These are phyloP conservation scores for Cladosporium oxysporum DNA, from an alignment of 2,329 filamentous ascomycete genomes.

Conservation along the genomic window DNA sequence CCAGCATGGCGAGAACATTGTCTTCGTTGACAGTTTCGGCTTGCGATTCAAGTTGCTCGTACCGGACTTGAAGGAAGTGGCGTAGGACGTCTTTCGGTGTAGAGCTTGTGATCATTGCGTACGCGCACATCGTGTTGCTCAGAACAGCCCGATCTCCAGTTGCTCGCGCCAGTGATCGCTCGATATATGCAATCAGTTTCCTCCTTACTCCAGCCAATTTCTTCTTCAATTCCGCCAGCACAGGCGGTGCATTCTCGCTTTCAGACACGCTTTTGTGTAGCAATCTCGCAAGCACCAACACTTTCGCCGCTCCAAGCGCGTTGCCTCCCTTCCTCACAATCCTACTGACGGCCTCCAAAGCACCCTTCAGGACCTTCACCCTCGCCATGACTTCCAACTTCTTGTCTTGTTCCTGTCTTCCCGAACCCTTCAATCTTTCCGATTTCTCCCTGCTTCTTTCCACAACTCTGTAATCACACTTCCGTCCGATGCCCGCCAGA, in stretches of 20 bases:
- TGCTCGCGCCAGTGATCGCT: conserved; percentile 49
- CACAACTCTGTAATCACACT: conserved; percentile 73
- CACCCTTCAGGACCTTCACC: conserved; percentile 55
- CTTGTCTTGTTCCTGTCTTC: conserved; percentile 19
- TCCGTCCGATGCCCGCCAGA: conserved; percentile 70
- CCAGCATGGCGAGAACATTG: conserved; percentile 65
- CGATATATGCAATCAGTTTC: conserved; percentile 65
- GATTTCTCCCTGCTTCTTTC: conserved; percentile 46
- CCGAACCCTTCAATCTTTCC: conserved; percentile 3
- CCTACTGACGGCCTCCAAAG: conserved; percentile 54
- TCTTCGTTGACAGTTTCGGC: conserved; percentile 57
- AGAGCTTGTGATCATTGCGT: conserved; percentile 77
- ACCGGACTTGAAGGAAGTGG: conserved; percentile 74
- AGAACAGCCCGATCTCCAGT: conserved; percentile 50
- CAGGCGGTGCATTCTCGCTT: conserved; percentile 46
- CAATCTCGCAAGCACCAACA: conserved; percentile 71
- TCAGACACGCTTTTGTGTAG: conserved; percentile 72
- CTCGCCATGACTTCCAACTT: conserved; percentile 25
- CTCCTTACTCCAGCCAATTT: conserved; percentile 63
- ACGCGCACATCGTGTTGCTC: conserved; percentile 75
- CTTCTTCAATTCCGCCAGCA: conserved; percentile 65
- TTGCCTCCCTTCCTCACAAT: conserved; percentile 55
- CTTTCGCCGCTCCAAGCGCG: conserved; percentile 60
- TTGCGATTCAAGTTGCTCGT: conserved; percentile 65
- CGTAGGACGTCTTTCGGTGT: conserved; percentile 76